Evolutionary conservation across 306 rosid genomes (phyloP), one percentile per base, ranked within the genome.

Genomic region (Prosopis cineraria): DNA sequence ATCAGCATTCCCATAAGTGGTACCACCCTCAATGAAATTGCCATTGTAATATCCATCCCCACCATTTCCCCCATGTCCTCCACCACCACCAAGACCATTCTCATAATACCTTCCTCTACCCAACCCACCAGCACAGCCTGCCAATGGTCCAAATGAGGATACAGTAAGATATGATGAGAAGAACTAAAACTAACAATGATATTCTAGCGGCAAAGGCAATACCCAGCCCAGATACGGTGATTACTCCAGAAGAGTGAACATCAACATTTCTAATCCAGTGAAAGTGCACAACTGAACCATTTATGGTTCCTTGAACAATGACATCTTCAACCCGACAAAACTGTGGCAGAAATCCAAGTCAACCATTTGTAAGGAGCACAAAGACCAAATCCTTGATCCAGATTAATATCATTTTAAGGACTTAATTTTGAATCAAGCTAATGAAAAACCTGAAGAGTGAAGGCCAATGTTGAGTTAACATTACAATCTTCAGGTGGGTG

Each of bases 401-500:
- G 31, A 76, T 27, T 75, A 47, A 83, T 76, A 79, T 65, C 77
- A 74, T 4, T 82, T 82, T 62, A 81, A 86, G 84, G 75, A 79
- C 84, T 76, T 70, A 77, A 72, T 55, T 72, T 41, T 79, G 74
- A 77, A 80, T 70, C 76, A 68, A 60, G 86, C 55, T 75, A 79
- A 87, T 75, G 78, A 82, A 70, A 11, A 80, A 95, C 99, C 99
- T 95, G 98, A 85, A 95, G 91, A 72, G 99, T 95, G 86, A 95
- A 95, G 88, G 90, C 85, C 79, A 95, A 79, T 6, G 99, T 89
- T 36, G 99, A 95, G 89, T 95, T 95, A 85, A 95, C 90, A 31
- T 95, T 95, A 84, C 99, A 95, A 76, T 91, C 98, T 84, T 95
- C 98, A 59, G 99, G 98, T 4, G 99, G 99, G 79, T 95, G 93